Percentiles rank a stretch among this genome's conserved stretches.
Conservation (phyloP, 2,329 filamentous ascomycete genomes). For the Anisogramma anomala region DNA sequence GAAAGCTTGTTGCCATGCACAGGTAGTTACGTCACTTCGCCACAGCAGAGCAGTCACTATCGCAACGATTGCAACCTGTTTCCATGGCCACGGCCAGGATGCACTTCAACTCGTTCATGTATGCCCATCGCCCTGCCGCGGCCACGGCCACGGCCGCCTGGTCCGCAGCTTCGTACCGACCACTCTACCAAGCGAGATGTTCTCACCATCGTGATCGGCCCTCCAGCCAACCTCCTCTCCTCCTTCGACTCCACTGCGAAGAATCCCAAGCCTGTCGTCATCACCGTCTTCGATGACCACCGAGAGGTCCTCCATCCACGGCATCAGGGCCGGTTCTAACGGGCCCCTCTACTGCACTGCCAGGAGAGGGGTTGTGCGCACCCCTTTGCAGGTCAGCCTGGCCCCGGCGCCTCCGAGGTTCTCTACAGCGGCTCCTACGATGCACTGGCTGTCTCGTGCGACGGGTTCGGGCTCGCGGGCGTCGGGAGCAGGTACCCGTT, state of each 20-base stretch:
- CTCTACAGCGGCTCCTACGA: slow-evolving; percentile 2
- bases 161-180: no score
- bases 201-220: neutral
- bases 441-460: slow-evolving; percentile 1
- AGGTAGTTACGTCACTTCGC: no score
- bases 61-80: no score
- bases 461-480: neutral
- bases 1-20: no score
- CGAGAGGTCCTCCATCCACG: neutral
- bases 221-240: slow-evolving; percentile 3
- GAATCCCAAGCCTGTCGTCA: neutral
- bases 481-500: neutral
- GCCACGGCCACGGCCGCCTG: no score
- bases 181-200: no score
- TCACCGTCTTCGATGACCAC: neutral
- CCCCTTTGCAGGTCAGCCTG: neutral
- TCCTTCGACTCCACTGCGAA: neutral
- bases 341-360: slow-evolving; percentile 2
- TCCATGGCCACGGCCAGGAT: no score
- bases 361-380: neutral
- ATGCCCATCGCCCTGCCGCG: no score
- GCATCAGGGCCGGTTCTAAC: neutral
- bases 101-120: no score
- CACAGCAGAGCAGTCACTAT: no score
- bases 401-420: neutral